Evolutionary conservation across 169 alveolate species (phyloP).

Genomic region (Hepatocystis sp.): DNA sequence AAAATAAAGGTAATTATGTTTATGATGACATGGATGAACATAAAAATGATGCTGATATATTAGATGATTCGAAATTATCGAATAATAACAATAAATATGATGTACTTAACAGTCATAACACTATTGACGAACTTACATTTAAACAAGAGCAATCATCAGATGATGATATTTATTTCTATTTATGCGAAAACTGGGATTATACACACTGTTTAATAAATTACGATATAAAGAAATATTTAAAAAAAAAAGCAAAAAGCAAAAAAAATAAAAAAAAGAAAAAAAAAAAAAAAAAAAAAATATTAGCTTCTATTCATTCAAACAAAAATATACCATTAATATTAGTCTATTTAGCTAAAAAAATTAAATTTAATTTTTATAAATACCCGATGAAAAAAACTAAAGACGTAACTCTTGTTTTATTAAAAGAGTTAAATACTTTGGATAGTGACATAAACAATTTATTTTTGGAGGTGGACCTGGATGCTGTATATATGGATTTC

Average conservation of each 20-base stretch:
- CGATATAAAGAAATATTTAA: slow-evolving; percentile 4
- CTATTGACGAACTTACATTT: too few species aligned
- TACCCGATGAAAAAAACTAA: slow-evolving; percentile 70
- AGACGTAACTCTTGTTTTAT: slow-evolving; percentile 59
- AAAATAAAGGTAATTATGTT: too few species aligned
- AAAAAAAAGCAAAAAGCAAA: slow-evolving; percentile 10
- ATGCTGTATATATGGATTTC: slow-evolving; percentile 33
- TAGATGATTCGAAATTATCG: too few species aligned
- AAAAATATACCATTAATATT: slow-evolving; percentile 30
- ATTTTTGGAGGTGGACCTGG: slow-evolving; percentile 61
- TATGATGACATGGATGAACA: too few species aligned
- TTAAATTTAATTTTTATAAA: slow-evolving; percentile 69
- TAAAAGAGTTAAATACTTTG: slow-evolving; percentile 62
- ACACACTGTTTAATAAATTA: slow-evolving; percentile 28
- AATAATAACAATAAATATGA: too few species aligned
- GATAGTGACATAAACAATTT: slow-evolving; percentile 60
- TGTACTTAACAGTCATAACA: too few species aligned
- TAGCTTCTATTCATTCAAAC: slow-evolving; percentile 35
- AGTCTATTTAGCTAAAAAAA: slow-evolving; percentile 54
- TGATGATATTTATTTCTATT: slow-evolving; percentile 11
- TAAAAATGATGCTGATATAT: too few species aligned
- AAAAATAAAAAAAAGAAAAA: slow-evolving; percentile 11
- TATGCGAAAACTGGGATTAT: slow-evolving; percentile 53
- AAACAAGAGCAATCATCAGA: slow-evolving; percentile 20
- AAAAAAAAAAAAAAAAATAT: slow-evolving; percentile 59